phyloP scores from a whole-genome alignment of 202 grass and related monocot genomes.

The Carex sylvatica region DNA sequence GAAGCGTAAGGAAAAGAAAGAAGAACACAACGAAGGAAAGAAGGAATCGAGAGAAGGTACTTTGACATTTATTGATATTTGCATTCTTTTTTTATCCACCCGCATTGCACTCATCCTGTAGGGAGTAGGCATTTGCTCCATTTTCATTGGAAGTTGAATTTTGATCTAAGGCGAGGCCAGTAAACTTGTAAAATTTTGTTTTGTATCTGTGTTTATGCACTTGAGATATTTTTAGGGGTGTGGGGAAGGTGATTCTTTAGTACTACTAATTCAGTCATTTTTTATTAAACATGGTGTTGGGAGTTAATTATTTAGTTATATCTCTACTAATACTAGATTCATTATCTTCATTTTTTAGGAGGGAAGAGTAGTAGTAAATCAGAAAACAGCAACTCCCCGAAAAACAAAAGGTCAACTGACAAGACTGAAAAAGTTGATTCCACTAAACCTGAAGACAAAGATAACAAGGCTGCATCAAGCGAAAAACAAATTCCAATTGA shows the following conservation, averaged over 20 bases:
- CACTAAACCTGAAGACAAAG: not conserved
- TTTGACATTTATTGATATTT: not conserved
- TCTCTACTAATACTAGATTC: conserved; percentile 5
- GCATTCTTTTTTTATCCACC: not conserved
- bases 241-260: not conserved
- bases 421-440: conserved; percentile 17
- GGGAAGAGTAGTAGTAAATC: conserved; percentile 28
- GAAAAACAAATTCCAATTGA: conserved; percentile 10
- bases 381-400: conserved; percentile 17
- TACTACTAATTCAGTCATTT: not conserved
- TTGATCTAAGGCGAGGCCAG: not conserved
- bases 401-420: conserved; percentile 8
- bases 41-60: conserved; percentile 21
- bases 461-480: not conserved
- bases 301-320: conserved; percentile 16
- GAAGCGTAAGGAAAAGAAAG: conserved; percentile 26
- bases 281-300: not conserved
- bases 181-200: not conserved
- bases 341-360: conserved; percentile 19
- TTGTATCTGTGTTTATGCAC: not conserved
- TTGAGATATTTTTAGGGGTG: not conserved
- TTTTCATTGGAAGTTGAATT: not conserved
- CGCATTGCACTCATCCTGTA: not conserved
- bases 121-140: not conserved
- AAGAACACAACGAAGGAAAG: conserved; percentile 21